phyloP scores from a whole-genome alignment of 441 rosid species.

The Populus hybrid region DNA sequence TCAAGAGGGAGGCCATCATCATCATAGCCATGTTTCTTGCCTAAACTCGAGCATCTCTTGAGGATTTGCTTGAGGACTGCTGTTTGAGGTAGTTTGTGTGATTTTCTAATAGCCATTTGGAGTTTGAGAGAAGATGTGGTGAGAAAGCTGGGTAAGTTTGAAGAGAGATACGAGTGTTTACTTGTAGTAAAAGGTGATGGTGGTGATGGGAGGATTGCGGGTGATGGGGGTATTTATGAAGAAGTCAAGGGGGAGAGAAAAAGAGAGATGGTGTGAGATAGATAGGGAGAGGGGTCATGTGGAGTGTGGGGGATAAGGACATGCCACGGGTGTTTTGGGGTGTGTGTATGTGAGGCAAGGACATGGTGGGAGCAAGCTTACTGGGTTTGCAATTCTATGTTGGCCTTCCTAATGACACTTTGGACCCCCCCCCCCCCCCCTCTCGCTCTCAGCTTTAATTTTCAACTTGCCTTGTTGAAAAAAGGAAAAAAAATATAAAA shows the following conservation, averaged over 20 bases:
- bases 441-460: slow-evolving; percentile 15
- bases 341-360: slow-evolving; percentile 42
- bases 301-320: slow-evolving; percentile 35
- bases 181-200: slow-evolving; percentile 6
- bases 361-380: slow-evolving; percentile 60
- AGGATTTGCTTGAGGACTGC: slow-evolving; percentile 82
- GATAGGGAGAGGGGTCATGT: slow-evolving; percentile 16
- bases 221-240: slow-evolving; percentile 35
- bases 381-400: slow-evolving; percentile 39
- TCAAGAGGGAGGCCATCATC: slow-evolving; percentile 79
- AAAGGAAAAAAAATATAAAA: no score
- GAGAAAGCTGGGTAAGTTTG: background rate
- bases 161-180: background rate
- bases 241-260: slow-evolving; percentile 24
- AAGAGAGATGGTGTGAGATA: slow-evolving; percentile 1
- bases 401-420: slow-evolving; percentile 38
- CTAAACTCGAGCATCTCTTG: slow-evolving; percentile 86
- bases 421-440: slow-evolving; percentile 42
- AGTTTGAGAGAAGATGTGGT: no score
- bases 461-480: background rate
- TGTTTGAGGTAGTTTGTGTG: slow-evolving; percentile 62
- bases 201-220: slow-evolving; percentile 14
- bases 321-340: slow-evolving; percentile 47
- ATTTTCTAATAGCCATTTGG: slow-evolving; percentile 67
- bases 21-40: slow-evolving; percentile 60